These are phyloP conservation scores for Erodium moschatum DNA, from an alignment of 441 rosid species.

Conservation along the genomic window DNA sequence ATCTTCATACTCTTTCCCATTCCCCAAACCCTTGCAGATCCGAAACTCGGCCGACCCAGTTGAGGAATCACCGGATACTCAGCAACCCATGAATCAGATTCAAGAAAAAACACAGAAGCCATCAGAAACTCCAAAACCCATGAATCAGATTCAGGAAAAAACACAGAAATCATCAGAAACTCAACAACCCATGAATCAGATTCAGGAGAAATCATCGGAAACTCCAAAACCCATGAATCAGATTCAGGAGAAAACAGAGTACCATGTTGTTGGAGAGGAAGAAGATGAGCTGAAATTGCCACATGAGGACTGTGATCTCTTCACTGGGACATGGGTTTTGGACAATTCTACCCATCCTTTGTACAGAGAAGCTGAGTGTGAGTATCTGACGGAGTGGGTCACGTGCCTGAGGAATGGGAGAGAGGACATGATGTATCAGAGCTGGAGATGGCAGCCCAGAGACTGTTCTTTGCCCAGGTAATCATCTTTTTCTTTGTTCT, in stretches of 20 bases:
- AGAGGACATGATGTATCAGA: constrained; percentile 38
- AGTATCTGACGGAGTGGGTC: constrained; percentile 33
- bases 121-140: no score
- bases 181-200: not conserved
- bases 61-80: not conserved
- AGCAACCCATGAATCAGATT: not conserved
- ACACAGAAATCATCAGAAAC: not conserved
- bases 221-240: not conserved
- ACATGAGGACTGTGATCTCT: constrained; percentile 37
- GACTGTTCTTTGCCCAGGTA: constrained; percentile 49
- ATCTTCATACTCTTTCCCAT: not conserved
- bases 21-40: not conserved
- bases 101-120: not conserved
- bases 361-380: constrained; percentile 41
- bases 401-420: constrained; percentile 47
- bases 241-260: no score
- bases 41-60: not conserved
- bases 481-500: constrained; percentile 3
- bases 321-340: constrained; percentile 48
- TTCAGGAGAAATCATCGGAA: not conserved
- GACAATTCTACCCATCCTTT: constrained; percentile 40
- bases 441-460: constrained; percentile 54
- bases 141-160: no score
- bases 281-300: constrained; percentile 21
- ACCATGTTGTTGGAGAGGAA: not conserved